These are phyloP conservation scores for Daldinia loculata DNA, from an alignment of 495 filamentous ascomycete species.

Conservation along the genomic window DNA sequence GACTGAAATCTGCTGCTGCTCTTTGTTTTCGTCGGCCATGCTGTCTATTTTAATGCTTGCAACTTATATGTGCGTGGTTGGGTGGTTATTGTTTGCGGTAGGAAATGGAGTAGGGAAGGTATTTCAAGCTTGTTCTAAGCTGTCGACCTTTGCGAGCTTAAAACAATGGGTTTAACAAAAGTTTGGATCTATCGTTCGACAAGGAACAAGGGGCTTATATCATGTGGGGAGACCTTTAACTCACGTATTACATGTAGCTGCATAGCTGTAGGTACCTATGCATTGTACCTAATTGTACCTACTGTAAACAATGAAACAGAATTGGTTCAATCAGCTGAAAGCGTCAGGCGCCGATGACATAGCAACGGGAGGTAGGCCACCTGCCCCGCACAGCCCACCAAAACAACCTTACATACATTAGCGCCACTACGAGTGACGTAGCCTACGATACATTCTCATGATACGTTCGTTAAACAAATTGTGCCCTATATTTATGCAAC, in stretches of 20 bases:
- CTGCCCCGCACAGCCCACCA: background rate
- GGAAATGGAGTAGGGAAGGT: background rate
- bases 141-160: background rate
- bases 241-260: background rate
- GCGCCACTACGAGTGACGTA: background rate
- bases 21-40: conserved; percentile 54
- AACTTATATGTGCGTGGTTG: background rate
- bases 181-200: background rate
- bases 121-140: background rate
- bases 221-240: conserved; percentile 11
- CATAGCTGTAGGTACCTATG: background rate
- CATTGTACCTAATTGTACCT: too few species aligned
- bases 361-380: conserved; percentile 10
- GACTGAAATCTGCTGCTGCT: conserved; percentile 44
- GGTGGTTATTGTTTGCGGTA: background rate
- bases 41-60: conserved; percentile 17
- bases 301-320: conserved; percentile 23
- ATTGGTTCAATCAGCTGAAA: conserved; percentile 29
- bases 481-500: background rate
- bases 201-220: conserved; percentile 13
- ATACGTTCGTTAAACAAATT: background rate
- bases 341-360: conserved; percentile 21
- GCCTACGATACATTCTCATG: background rate
- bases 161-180: background rate
- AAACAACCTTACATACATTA: conserved; percentile 8